Evolutionary conservation across 345 rosid genomes (phyloP).

Genomic region (Brassica juncea): DNA sequence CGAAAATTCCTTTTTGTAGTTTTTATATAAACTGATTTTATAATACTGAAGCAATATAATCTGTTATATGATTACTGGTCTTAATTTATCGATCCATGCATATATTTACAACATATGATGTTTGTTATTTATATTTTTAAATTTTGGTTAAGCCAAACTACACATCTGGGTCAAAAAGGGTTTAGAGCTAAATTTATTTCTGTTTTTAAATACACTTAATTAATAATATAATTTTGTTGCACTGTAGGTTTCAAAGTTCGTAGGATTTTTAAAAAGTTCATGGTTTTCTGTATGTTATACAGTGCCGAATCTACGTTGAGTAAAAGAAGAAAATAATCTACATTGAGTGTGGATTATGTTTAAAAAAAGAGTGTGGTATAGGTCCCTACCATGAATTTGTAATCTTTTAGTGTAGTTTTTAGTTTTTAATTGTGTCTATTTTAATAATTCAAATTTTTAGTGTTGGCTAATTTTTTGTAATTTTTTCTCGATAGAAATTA

Average conservation of each 20-base stretch:
- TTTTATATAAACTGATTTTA: not conserved
- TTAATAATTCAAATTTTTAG: not conserved
- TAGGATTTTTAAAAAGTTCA: not conserved
- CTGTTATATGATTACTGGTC: not conserved
- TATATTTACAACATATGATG: not conserved
- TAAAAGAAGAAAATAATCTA: no score
- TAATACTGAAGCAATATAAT: not conserved
- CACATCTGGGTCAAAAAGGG: not conserved
- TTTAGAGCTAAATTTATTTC: not conserved
- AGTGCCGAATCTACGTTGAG: not conserved
- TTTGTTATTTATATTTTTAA: not conserved
- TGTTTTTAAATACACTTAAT: not conserved
- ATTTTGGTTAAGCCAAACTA: not conserved
- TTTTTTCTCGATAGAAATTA: not conserved
- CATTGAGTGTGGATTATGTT: not conserved
- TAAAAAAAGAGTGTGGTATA: not conserved
- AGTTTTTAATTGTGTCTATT: not conserved
- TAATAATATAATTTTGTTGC: not conserved
- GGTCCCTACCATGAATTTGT: not conserved
- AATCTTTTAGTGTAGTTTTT: not conserved
- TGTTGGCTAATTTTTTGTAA: not conserved
- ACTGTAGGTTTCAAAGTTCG: not conserved
- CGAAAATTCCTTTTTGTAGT: not conserved
- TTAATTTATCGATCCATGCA: not conserved
- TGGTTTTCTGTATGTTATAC: not conserved